These are phyloP conservation scores for Thelephora ganbajun DNA, from an alignment of 768 basidiomycete genomes.

Conservation along the genomic window DNA sequence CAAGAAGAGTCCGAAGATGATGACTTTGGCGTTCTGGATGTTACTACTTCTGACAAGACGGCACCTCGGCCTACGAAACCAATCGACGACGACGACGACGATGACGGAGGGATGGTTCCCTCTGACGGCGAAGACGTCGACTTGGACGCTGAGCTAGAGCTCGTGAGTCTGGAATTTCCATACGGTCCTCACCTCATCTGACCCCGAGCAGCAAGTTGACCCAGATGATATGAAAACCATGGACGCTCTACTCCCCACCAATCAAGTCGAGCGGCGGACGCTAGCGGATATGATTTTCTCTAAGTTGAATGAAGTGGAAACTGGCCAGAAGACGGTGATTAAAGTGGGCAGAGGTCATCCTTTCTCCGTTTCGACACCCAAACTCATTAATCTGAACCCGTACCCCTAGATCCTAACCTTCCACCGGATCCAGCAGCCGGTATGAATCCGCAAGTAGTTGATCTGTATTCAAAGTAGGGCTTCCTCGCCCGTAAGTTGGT, in stretches of 20 bases:
- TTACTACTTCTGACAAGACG: slow-evolving; percentile 19
- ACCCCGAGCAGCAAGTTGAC: slow-evolving; percentile 62
- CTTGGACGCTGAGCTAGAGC: slow-evolving; percentile 21
- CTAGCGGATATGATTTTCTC: slow-evolving; percentile 95
- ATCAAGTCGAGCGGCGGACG: slow-evolving; percentile 65
- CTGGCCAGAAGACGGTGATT: slow-evolving; percentile 37
- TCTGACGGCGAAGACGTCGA: slow-evolving; percentile 42
- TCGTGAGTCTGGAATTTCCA: slow-evolving; percentile 27
- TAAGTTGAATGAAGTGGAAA: slow-evolving; percentile 64
- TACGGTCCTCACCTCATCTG: slow-evolving; percentile 1
- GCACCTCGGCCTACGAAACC: slow-evolving; percentile 15
- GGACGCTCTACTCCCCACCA: slow-evolving; percentile 66
- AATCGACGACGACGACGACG: slow-evolving; percentile 16
- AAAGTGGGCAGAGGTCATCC: slow-evolving; percentile 31
- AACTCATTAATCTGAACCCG: neutral
- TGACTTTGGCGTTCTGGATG: slow-evolving; percentile 34
- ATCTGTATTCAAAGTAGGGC: slow-evolving; percentile 81
- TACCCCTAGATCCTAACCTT: slow-evolving; percentile 28
- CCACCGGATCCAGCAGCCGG: slow-evolving; percentile 69
- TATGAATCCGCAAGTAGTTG: slow-evolving; percentile 83
- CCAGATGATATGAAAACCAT: slow-evolving; percentile 77
- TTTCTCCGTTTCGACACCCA: slow-evolving; percentile 1
- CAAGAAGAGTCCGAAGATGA: slow-evolving; percentile 77
- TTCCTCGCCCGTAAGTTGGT: neutral
- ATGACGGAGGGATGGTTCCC: slow-evolving; percentile 10